A percentile compares a stretch with the other conserved stretches of the same genome.
Evolutionary conservation across 2,329 filamentous ascomycete species (phyloP).

Genomic region (Scedosporium apiospermum): DNA sequence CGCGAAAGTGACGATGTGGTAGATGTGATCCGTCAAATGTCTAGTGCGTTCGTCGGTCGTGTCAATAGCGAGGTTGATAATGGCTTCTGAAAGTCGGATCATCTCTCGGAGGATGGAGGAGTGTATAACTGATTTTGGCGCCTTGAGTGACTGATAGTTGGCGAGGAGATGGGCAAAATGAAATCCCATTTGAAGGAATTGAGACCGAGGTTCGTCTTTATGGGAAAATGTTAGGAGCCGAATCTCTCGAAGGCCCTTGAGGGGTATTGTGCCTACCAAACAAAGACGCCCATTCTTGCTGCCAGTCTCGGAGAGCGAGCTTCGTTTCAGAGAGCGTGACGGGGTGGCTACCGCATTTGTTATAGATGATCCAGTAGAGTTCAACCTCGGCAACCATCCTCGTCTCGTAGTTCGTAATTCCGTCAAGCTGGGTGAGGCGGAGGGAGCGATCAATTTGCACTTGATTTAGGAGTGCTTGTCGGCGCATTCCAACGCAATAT

Average conservation of each 20-base stretch:
- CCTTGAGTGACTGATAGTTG: constrained; percentile 14
- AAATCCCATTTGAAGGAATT: constrained; percentile 20
- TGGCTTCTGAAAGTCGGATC: constrained; percentile 12
- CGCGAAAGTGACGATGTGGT: constrained; percentile 18
- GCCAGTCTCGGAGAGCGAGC: constrained; percentile 13
- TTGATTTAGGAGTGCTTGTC: constrained; percentile 13
- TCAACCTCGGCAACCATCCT: constrained; percentile 19
- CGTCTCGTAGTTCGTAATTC: constrained; percentile 15
- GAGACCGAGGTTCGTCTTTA: constrained; percentile 17
- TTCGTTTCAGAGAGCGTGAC: constrained; percentile 9
- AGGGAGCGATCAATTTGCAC: constrained; percentile 14
- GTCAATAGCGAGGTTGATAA: constrained; percentile 19
- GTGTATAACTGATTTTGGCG: constrained; percentile 9
- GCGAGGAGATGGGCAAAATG: constrained; percentile 18
- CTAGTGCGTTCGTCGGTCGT: constrained; percentile 18
- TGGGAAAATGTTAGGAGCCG: not conserved
- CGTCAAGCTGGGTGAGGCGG: constrained; percentile 7
- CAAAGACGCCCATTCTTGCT: constrained; percentile 13
- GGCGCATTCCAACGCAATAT: constrained; percentile 17
- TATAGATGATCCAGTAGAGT: constrained; percentile 19
- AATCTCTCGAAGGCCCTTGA: not conserved
- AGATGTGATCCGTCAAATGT: constrained; percentile 20
- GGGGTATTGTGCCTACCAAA: constrained; percentile 12
- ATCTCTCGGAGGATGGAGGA: constrained; percentile 13
- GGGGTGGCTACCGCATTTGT: constrained; percentile 10